Conservation (phyloP, 768 basidiomycete genomes). For the Phlebiopsis gigantea region DNA sequence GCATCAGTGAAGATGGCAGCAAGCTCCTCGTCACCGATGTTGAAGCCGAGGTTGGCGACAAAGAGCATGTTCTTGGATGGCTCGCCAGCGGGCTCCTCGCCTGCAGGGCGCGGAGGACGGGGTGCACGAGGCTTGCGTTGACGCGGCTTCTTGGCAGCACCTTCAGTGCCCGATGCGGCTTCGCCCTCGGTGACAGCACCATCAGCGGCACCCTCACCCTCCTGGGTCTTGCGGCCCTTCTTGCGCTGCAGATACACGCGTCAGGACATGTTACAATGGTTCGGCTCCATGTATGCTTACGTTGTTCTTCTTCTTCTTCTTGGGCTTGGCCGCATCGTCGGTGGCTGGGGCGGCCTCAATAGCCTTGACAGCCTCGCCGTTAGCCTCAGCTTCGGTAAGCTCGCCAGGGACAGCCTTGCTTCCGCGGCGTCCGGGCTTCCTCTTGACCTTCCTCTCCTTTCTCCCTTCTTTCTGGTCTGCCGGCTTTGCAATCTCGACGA, state of each 20-base stretch:
- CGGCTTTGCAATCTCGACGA: conserved; percentile 92
- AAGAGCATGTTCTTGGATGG: conserved; percentile 88
- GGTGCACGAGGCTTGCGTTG: conserved; percentile 52
- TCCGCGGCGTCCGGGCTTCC: conserved; percentile 82
- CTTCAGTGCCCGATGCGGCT: no score
- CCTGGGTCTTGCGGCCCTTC: conserved; percentile 40
- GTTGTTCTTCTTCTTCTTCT: conserved; percentile 72
- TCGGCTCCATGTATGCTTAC: conserved; percentile 35
- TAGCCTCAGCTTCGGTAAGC: conserved; percentile 85
- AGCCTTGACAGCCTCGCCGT: conserved; percentile 59
- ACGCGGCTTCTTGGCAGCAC: conserved; percentile 44
- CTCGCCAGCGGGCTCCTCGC: conserved; percentile 82
- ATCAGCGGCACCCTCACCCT: conserved; percentile 25
- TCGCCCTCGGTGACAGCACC: conserved; percentile 27
- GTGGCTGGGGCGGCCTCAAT: conserved; percentile 46
- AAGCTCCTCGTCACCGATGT: conserved; percentile 80
- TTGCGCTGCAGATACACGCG: conserved; percentile 38
- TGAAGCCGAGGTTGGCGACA: conserved; percentile 97
- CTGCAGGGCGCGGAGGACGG: conserved; percentile 62
- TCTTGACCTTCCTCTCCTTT: conserved; percentile 74
- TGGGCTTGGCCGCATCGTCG: conserved; percentile 62
- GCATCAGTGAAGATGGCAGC: conserved; percentile 80
- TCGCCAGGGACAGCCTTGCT: conserved; percentile 84
- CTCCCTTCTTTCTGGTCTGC: conserved; percentile 83
- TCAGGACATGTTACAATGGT: conserved; percentile 18